phyloP scores from a whole-genome alignment of 1,139 yeast species.

The Meyerozyma carpophila region DNA sequence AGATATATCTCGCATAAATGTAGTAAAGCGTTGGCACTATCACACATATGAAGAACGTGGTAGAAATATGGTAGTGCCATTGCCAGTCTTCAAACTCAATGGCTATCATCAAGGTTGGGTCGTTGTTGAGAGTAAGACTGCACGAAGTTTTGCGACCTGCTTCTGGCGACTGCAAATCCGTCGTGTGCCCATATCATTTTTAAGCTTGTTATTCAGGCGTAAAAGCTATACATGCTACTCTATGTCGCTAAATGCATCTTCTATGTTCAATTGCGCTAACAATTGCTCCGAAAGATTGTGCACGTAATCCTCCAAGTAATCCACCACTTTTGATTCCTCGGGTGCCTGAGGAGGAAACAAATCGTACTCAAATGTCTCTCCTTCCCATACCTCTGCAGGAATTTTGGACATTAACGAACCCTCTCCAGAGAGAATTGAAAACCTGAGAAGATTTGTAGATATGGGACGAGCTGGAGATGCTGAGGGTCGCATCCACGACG shows the following conservation, averaged over 20 bases:
- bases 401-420: constrained; percentile 63
- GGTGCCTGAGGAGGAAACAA: constrained; percentile 52
- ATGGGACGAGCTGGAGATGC: neutral
- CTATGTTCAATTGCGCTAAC: neutral
- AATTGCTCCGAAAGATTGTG: neutral
- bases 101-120: constrained; percentile 30
- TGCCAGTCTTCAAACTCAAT: constrained; percentile 41
- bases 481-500: constrained; percentile 31
- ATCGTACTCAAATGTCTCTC: constrained; percentile 66
- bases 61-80: constrained; percentile 46
- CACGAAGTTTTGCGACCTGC: neutral
- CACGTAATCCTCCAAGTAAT: neutral
- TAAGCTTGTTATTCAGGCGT: no score
- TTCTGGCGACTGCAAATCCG: no score
- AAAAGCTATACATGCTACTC: neutral
- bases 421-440: constrained; percentile 67
- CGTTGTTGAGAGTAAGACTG: neutral
- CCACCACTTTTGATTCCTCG: constrained; percentile 13
- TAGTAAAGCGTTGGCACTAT: constrained; percentile 35
- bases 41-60: constrained; percentile 40
- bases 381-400: constrained; percentile 58
- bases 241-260: neutral
- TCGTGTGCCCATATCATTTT: no score
- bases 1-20: constrained; percentile 33
- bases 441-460: constrained; percentile 49